Evolutionary conservation across 768 basidiomycete genomes (phyloP).

Genomic region (Mycena maculata): DNA sequence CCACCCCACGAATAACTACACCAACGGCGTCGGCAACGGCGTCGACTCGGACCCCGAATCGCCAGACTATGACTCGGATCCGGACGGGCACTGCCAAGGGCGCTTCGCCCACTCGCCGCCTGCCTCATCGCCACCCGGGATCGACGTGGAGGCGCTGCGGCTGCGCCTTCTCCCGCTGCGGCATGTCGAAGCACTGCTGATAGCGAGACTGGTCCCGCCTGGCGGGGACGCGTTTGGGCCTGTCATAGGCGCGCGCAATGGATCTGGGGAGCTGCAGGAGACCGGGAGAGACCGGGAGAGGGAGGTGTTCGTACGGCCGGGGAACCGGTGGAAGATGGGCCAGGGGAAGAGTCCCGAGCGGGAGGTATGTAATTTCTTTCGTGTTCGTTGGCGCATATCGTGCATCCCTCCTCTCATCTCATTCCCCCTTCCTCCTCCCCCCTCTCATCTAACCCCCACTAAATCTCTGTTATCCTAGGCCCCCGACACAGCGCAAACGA

Average conservation of each 20-base stretch:
- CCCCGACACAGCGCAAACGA: neutral
- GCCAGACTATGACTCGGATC: conserved; percentile 18
- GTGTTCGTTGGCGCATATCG: too few species aligned
- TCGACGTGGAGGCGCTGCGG: conserved; percentile 30
- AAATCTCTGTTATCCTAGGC: neutral
- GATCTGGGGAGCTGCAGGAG: neutral
- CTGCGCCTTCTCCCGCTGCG: conserved; percentile 66
- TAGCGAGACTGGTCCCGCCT: conserved; percentile 75
- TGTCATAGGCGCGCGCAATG: conserved; percentile 27
- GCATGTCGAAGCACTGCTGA: conserved; percentile 76
- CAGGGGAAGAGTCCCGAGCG: conserved; percentile 48
- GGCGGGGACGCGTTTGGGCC: conserved; percentile 70
- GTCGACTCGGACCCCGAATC: conserved; percentile 40
- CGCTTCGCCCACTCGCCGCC: neutral
- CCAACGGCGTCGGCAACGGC: conserved; percentile 38
- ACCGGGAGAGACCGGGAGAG: neutral
- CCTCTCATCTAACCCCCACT: neutral
- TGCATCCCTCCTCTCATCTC: neutral
- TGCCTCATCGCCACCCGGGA: conserved; percentile 41
- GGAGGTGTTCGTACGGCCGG: conserved; percentile 74
- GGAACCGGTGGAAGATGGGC: conserved; percentile 72
- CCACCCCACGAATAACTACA: neutral
- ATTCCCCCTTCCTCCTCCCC: neutral
- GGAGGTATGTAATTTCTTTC: too few species aligned
- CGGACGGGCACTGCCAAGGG: neutral